Evolutionary conservation across 2,329 filamentous ascomycete species (phyloP), one percentile per base, ranked within the genome.

Genomic region (Cladosporium sp.): DNA sequence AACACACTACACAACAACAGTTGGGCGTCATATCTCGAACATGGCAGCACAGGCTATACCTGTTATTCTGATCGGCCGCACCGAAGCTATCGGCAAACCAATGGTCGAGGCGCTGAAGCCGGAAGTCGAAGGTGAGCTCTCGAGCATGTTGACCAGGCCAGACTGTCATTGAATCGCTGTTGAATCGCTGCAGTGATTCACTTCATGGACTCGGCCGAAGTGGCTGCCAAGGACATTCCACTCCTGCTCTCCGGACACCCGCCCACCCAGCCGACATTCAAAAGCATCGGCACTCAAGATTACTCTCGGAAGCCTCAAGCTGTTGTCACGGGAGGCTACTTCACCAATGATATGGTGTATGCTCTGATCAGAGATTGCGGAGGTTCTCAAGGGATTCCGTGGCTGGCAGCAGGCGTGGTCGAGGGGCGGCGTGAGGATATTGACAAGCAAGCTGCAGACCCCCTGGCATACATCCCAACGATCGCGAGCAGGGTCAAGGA

Each of bases 291-390:
- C 12, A 37, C 32, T 5, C 32, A 37, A 18, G 34, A 45, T n/a
- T 45, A 45, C 20, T 6, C 4, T 18, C 1, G 15, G 2, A 18
- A 27, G 13, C 32, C 43, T 15, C 19, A 45, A 45, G 43, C 43
- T 20, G 20, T 45, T 4, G n/a, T 45, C 11, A 20, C 37, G 7
- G 43, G 43, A 13, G 20, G 43, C 20, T 37, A 17, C 15, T 45
- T 45, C 32, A 45, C 43, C 12, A 29, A 15, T 32, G 37, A 30
- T 6, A 45, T 45, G 43, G 43, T 45, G 30, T 30, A 45, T 17
- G 43, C 18, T 29, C 20, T 45, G 43, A 32, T 32, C 20, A 18
- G 38, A 15, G 8, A 38, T 27, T 45, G 43, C 43, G 43, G 34
- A 29, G 20, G 34, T 20, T 18, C 32, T 2, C 32, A 37, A 7